Conservation (phyloP, 2,329 filamentous ascomycete species). For the Paraphaeosphaeria minitans region DNA sequence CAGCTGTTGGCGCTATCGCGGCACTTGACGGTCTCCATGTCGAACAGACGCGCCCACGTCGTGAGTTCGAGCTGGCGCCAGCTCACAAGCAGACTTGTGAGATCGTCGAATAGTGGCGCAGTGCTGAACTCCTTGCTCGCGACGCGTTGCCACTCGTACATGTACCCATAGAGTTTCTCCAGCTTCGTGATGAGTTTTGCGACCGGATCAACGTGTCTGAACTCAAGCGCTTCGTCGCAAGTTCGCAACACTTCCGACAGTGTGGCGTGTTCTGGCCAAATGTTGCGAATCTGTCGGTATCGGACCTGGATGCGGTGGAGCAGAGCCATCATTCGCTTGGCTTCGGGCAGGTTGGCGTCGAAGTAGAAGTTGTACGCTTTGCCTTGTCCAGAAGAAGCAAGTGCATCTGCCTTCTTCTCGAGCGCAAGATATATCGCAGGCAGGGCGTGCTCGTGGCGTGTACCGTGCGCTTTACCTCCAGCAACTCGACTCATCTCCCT, state of each 20-base stretch:
- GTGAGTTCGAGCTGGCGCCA: constrained; percentile 92
- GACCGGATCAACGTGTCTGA: constrained; percentile 80
- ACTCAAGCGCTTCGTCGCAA: constrained; percentile 75
- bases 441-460: constrained; percentile 59
- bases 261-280: constrained; percentile 76
- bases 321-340: constrained; percentile 72
- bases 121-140: constrained; percentile 80
- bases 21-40: constrained; percentile 79
- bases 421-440: constrained; percentile 70
- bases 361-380: constrained; percentile 83
- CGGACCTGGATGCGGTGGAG: constrained; percentile 71
- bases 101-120: constrained; percentile 70
- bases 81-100: constrained; percentile 80
- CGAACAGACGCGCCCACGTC: constrained; percentile 88
- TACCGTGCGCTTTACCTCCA: constrained; percentile 30
- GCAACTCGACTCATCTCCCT: constrained; percentile 34
- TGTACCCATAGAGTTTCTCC: constrained; percentile 81
- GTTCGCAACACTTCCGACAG: constrained; percentile 77
- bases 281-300: constrained; percentile 70
- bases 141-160: constrained; percentile 95
- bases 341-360: constrained; percentile 76
- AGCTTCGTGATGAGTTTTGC: constrained; percentile 84
- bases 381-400: constrained; percentile 39
- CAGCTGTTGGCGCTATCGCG: constrained; percentile 80
- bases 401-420: constrained; percentile 60